phyloP scores from a whole-genome alignment of 371 early-diverging fungal genomes.

The Mortierella sp. region DNA sequence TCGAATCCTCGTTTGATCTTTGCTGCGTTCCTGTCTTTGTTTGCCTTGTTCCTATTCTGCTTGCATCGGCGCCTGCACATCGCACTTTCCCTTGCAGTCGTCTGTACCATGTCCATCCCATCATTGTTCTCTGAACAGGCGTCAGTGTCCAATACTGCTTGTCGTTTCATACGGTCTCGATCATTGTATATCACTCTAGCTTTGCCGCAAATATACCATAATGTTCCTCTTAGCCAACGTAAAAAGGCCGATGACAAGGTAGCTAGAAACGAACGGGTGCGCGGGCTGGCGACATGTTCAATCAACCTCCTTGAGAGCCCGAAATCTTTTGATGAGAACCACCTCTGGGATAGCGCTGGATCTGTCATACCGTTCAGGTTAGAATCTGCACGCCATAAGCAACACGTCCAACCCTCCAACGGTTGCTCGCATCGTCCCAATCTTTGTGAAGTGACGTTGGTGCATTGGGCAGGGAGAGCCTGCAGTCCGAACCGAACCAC shows the following conservation, averaged over 20 bases:
- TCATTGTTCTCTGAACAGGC: no score
- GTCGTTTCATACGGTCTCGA: no score
- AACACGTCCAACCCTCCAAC: not conserved
- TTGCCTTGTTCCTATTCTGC: slow-evolving; percentile 7
- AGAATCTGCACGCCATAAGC: slow-evolving; percentile 6
- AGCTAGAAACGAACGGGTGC: no score
- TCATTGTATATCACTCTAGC: slow-evolving; percentile 31
- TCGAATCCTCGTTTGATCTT: not conserved
- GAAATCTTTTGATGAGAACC: slow-evolving; percentile 8
- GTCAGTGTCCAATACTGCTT: no score
- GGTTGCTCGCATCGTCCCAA: no score
- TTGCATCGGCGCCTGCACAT: slow-evolving; percentile 10
- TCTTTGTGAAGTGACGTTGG: no score
- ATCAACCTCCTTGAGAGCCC: no score
- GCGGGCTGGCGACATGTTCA: no score
- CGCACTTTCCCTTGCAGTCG: slow-evolving; percentile 4
- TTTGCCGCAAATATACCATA: slow-evolving; percentile 1
- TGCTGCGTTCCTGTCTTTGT: slow-evolving; percentile 1
- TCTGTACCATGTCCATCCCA: slow-evolving; percentile 13
- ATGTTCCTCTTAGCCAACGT: not conserved
- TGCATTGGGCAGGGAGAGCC: no score
- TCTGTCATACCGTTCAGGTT: slow-evolving; percentile 3
- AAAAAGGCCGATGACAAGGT: not conserved
- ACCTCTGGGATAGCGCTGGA: slow-evolving; percentile 1
- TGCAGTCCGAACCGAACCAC: no score